Evolutionary conservation across 2,329 filamentous ascomycete genomes (phyloP), one percentile per base, ranked within the genome.

Genomic region (Coleophoma crateriformis): DNA sequence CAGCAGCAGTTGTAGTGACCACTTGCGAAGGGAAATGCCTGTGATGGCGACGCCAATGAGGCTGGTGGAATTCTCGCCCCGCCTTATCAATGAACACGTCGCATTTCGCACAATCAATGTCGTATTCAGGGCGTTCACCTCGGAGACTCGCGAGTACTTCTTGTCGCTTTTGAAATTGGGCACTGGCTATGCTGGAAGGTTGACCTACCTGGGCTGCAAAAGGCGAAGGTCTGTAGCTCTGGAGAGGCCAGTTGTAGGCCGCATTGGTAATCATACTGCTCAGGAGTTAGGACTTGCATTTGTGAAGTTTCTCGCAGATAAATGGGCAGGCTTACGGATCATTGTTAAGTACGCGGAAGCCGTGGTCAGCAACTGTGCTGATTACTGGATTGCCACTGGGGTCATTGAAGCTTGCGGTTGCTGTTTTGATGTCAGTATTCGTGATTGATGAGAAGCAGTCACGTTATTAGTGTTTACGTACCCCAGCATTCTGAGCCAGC

Each of bases 351-450:
- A 45, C 52, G 27, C 50, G 49, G 50, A 54, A 52, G 17, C 52
- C 52, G 39, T 54, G 52, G 40, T 52, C 50, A 19, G 27, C 32
- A 17, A 52, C 49, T 12, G 45, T 54, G 39, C 19, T 44, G 32
- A 15, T 38, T 35, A 22, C 22, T 15, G 35, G 37, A 19, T 34
- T 50, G 10, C 46, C 47, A 19, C 19, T 19, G 19, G 19, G 19
- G 3, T 19, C 19, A 17, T 38, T 54, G 43, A 38, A 54, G 19
- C 49, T 27, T 20, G 22, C 17, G 10, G 40, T 43, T 8, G 40
- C 40, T 43, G 13, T 17, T 43, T 14, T 20, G 17, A n/a, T 43
- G 40, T 43, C 13, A 43, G 40, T 32, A 43, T 32, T 27, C 27
- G 20, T 14, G 6, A 20, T 14, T 43, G 19, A 7, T 19, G 17